Base-by-base conservation (phyloP, 345 rosid genomes). In the Odontarrhena argentea region DNA sequence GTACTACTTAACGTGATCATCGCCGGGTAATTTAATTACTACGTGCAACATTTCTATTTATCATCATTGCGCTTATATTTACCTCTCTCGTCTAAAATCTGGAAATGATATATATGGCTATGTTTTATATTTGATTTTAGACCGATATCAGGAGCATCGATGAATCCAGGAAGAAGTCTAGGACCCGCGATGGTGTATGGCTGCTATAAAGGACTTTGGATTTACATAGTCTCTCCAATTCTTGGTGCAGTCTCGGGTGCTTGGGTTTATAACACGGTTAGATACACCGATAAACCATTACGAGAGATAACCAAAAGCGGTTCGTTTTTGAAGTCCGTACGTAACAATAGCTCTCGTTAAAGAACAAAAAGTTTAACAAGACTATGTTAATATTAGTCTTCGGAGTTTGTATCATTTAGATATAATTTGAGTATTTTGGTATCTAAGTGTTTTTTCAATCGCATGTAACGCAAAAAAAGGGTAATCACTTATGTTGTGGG, bases 131-230 rank as follows among this genome's bases (percentile, higher is more conserved):
- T 25, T 53, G 9, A 4, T 7, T 26, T 28, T 76, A 89, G 93
- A 75, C 84, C 96, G 45, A 76, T 89, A 4, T 78, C 96, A 11
- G 96, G 96, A 61, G 96, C 96, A 32, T 89, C 96, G 5, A 89
- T 89, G 96, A 89, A 89, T 57, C 96, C 96, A 22, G 93, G 89
- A 69, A 78, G 98, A 66, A 88, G 87, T 73, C 75, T 90, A 76
- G 98, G 98, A 42, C 97, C 97, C 0, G 98, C 97, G 50, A 73
- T 93, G 3, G 91, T 83, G 2, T 90, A 74, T 0, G 60, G 49
- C 18, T 56, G 85, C 36, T 90, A 76, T 71, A 76, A 22, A 49
- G 93, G 91, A 7, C 2, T 94, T 48, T 94, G 96, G 97, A 72
- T 91, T 11, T 94, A 91, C 68, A 53, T 89, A 1, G 60, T 57